Conservation (phyloP, 495 filamentous ascomycete species). For the Neurospora pannonica region DNA sequence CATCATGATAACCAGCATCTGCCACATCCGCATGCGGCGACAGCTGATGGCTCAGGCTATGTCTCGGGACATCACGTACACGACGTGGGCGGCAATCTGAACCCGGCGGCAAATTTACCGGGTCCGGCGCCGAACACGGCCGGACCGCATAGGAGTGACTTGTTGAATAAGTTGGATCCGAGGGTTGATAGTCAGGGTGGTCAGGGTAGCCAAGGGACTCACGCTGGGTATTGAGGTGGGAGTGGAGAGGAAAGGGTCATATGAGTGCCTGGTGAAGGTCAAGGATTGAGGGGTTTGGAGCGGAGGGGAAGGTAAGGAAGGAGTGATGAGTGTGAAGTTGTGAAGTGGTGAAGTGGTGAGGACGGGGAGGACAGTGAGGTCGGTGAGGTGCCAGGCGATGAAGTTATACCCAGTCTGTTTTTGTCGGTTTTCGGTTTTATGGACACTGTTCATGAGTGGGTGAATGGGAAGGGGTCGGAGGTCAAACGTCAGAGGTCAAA, state of each 20-base stretch:
- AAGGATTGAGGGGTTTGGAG: too few relatives aligned
- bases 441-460: too few relatives aligned
- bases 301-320: neutral
- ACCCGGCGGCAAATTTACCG: neutral
- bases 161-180: conserved; percentile 44
- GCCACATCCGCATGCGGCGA: neutral
- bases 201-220: neutral
- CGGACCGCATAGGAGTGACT: conserved; percentile 41
- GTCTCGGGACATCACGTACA: neutral
- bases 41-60: neutral
- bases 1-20: neutral
- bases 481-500: too few relatives aligned
- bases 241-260: too few relatives aligned
- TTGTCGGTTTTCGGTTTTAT: neutral
- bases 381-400: too few relatives aligned
- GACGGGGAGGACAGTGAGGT: neutral
- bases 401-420: neutral
- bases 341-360: too few relatives aligned
- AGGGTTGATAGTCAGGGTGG: conserved; percentile 30
- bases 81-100: neutral
- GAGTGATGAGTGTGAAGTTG: neutral
- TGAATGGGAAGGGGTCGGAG: too few relatives aligned
- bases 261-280: neutral
- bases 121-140: conserved; percentile 31
- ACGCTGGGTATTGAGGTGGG: neutral